Conservation (phyloP, 139 green algal species). For the Pseudopediastrum boryanum region DNA sequence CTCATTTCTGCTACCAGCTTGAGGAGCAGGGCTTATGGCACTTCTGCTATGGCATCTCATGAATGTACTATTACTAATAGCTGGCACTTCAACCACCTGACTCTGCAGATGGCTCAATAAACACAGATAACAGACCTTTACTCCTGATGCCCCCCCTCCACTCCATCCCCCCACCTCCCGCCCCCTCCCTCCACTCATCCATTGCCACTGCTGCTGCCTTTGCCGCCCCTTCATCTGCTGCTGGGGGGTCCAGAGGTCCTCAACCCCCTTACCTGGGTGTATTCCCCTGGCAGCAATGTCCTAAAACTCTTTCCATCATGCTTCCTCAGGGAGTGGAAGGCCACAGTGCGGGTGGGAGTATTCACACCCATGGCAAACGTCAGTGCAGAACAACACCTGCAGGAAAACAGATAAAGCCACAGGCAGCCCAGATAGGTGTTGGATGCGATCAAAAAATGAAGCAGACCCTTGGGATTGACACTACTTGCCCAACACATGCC, state of each 20-base stretch:
- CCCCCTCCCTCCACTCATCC: not conserved
- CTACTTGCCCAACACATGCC: too few relatives aligned
- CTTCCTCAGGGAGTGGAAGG: slow-evolving; percentile 90
- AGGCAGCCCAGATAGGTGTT: too few relatives aligned
- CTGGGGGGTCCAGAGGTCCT: slow-evolving; percentile 38
- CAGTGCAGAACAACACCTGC: slow-evolving; percentile 91
- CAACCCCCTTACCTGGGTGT: slow-evolving; percentile 95
- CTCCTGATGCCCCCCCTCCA: too few relatives aligned
- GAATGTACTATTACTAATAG: too few relatives aligned
- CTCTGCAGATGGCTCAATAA: too few relatives aligned
- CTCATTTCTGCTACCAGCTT: too few relatives aligned
- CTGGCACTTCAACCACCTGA: too few relatives aligned
- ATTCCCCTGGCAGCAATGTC: slow-evolving; percentile 86
- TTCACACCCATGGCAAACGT: slow-evolving; percentile 99
- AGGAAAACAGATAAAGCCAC: not conserved
- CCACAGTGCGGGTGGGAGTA: slow-evolving; percentile 90
- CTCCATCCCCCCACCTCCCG: not conserved
- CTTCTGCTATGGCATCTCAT: too few relatives aligned
- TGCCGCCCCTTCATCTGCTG: slow-evolving; percentile 23
- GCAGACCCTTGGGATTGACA: too few relatives aligned
- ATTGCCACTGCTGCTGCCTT: slow-evolving; percentile 22
- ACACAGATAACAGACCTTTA: too few relatives aligned
- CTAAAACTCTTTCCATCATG: slow-evolving; percentile 91
- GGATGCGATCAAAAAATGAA: too few relatives aligned
- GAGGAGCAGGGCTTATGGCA: too few relatives aligned